Conservation (phyloP, 2,329 filamentous ascomycete species). For the Leptographium radiaticola region DNA sequence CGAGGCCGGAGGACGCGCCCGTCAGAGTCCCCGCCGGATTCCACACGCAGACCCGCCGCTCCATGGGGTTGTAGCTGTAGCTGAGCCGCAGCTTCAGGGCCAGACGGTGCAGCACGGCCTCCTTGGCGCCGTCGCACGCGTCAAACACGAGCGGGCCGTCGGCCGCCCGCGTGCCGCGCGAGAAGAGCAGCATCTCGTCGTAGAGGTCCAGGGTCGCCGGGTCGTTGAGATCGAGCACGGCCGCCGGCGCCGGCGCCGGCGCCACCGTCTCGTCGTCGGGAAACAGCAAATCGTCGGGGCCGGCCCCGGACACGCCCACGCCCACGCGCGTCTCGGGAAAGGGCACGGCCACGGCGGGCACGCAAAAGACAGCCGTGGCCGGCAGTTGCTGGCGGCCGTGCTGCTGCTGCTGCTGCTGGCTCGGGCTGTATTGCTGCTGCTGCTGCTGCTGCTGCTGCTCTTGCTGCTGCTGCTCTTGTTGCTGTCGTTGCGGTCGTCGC, state of each 20-base stretch:
- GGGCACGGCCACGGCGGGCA: background rate
- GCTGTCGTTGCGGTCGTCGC: background rate
- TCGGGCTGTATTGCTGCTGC: background rate
- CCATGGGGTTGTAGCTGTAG: slow-evolving; percentile 16
- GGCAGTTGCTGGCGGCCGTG: background rate
- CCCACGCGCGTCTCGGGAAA: background rate
- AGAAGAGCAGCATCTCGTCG: slow-evolving; percentile 16
- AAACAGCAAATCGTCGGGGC: slow-evolving; percentile 11
- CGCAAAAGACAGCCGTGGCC: background rate
- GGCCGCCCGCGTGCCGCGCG: slow-evolving; percentile 10
- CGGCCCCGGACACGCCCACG: background rate
- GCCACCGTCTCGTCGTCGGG: slow-evolving; percentile 11
- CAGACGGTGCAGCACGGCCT: slow-evolving; percentile 15
- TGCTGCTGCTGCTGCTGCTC: background rate
- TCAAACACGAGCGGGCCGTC: slow-evolving; percentile 16
- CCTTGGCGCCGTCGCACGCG: slow-evolving; percentile 15
- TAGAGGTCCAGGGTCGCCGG: slow-evolving; percentile 13
- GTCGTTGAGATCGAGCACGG: slow-evolving; percentile 9
- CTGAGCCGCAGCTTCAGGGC: slow-evolving; percentile 16
- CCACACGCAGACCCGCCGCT: slow-evolving; percentile 14
- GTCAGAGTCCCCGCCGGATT: slow-evolving; percentile 1
- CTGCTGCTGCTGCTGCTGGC: background rate
- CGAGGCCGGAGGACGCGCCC: background rate
- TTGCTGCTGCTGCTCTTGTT: background rate
- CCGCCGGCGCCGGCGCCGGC: background rate